These are phyloP conservation scores for Amphirosellinia nigrospora DNA, from an alignment of 495 filamentous ascomycete genomes.

Conservation along the genomic window DNA sequence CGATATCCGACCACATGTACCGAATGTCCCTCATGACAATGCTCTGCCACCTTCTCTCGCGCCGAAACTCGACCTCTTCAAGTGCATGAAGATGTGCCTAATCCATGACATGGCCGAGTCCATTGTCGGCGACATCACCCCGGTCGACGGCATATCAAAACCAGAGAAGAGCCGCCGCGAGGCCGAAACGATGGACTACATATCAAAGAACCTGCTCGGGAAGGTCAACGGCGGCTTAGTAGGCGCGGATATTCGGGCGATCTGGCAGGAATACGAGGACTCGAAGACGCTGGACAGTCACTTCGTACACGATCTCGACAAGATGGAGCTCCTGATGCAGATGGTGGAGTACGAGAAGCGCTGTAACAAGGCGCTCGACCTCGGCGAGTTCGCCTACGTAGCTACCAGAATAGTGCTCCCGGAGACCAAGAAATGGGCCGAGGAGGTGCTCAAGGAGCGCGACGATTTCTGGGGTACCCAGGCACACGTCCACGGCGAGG, in stretches of 20 bases:
- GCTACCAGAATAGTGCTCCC: slow-evolving; percentile 71
- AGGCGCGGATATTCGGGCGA: slow-evolving; percentile 69
- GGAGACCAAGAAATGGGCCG: slow-evolving; percentile 81
- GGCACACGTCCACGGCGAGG: slow-evolving; percentile 49
- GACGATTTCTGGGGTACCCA: slow-evolving; percentile 70
- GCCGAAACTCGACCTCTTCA: slow-evolving; percentile 71
- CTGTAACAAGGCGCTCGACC: slow-evolving; percentile 66
- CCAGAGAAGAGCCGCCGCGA: slow-evolving; percentile 87
- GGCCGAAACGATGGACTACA: slow-evolving; percentile 85
- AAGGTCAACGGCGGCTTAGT: slow-evolving; percentile 71
- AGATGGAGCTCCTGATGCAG: slow-evolving; percentile 91
- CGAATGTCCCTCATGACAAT: slow-evolving; percentile 97
- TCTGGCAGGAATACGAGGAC: slow-evolving; percentile 96
- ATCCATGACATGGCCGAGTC: slow-evolving; percentile 98
- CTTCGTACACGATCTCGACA: slow-evolving; percentile 97
- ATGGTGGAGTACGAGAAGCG: slow-evolving; percentile 95
- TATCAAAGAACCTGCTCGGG: slow-evolving; percentile 73
- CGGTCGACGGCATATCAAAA: slow-evolving; percentile 73
- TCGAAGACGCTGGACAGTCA: slow-evolving; percentile 78
- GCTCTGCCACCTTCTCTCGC: slow-evolving; percentile 79
- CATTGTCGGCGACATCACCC: slow-evolving; percentile 95
- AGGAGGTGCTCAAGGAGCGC: slow-evolving; percentile 76
- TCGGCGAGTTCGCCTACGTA: slow-evolving; percentile 85
- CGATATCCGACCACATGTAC: slow-evolving; percentile 98
- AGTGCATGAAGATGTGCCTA: slow-evolving; percentile 91